phyloP scores from a whole-genome alignment of 2,329 filamentous ascomycete genomes.

The Fusarium sp. region DNA sequence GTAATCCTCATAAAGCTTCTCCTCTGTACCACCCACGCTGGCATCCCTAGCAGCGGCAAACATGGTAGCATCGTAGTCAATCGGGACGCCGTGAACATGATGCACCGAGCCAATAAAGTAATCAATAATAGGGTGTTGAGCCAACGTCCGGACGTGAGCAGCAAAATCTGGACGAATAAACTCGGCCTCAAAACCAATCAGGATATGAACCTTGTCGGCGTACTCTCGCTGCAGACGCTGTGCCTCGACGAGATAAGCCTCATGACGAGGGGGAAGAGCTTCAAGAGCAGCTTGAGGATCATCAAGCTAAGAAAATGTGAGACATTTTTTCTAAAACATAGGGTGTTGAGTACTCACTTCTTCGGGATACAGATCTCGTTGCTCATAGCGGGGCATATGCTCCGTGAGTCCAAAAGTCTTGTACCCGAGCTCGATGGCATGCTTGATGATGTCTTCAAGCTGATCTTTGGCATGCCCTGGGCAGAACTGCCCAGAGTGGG shows the following conservation, averaged over 20 bases:
- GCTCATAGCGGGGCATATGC: constrained; percentile 86
- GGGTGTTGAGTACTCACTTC: constrained; percentile 65
- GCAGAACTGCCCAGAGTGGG: constrained; percentile 98
- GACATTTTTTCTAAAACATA: neutral
- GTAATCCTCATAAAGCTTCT: constrained; percentile 82
- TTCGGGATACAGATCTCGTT: constrained; percentile 89
- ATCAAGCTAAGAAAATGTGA: constrained; percentile 56
- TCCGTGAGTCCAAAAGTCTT: constrained; percentile 89
- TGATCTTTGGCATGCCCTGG: constrained; percentile 86
- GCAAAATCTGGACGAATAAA: constrained; percentile 81
- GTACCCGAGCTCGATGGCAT: constrained; percentile 83
- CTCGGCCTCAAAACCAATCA: constrained; percentile 93
- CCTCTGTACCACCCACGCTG: constrained; percentile 65
- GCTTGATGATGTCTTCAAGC: constrained; percentile 84
- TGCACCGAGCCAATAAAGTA: constrained; percentile 95
- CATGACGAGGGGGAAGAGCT: constrained; percentile 67
- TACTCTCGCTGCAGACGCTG: constrained; percentile 78
- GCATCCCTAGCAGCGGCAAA: constrained; percentile 66
- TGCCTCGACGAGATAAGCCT: constrained; percentile 82
- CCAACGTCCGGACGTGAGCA: constrained; percentile 70
- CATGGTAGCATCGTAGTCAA: constrained; percentile 81
- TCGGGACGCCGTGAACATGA: constrained; percentile 87
- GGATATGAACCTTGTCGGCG: constrained; percentile 76
- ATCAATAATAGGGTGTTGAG: constrained; percentile 74
- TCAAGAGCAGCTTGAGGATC: constrained; percentile 62